A percentile compares a stretch with the other conserved stretches of the same genome.
Conservation (phyloP, 2,329 filamentous ascomycete genomes). For the Hypoxylon sp. region DNA sequence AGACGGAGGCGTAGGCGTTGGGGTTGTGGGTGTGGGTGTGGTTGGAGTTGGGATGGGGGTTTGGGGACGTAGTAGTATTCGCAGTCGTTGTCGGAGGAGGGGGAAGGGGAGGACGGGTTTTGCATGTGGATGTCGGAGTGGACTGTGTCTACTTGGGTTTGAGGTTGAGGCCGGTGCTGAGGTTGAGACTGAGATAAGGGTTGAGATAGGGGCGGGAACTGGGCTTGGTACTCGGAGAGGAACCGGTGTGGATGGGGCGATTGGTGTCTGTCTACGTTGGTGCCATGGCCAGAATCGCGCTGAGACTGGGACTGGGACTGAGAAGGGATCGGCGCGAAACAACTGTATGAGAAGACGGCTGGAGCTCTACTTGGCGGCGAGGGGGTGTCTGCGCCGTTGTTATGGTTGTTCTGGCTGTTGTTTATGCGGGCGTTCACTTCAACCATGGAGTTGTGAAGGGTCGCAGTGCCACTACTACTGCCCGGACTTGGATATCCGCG, state of each 20-base stretch:
- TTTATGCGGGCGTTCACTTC: background rate
- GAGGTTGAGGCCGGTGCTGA: background rate
- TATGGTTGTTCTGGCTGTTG: background rate
- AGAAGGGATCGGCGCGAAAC: conserved; percentile 22
- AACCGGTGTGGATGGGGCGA: background rate
- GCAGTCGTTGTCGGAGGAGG: conserved; percentile 1
- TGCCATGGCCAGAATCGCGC: background rate
- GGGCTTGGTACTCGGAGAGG: background rate
- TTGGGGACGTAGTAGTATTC: conserved; percentile 12
- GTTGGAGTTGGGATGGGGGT: background rate
- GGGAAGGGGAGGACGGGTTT: background rate
- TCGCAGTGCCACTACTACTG: background rate
- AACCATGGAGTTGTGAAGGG: background rate
- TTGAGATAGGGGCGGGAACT: background rate
- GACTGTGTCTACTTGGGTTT: background rate
- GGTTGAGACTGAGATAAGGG: background rate
- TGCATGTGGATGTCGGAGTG: conserved; percentile 7
- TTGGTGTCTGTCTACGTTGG: background rate
- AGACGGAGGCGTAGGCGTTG: background rate
- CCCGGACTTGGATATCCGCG: background rate
- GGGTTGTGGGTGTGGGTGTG: background rate
- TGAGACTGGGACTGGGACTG: background rate
- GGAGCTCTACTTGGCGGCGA: background rate
- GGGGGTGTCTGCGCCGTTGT: background rate
- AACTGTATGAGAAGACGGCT: conserved; percentile 19